phyloP scores from a whole-genome alignment of 2,329 filamentous ascomycete genomes.

The Clonostachys sp. region DNA sequence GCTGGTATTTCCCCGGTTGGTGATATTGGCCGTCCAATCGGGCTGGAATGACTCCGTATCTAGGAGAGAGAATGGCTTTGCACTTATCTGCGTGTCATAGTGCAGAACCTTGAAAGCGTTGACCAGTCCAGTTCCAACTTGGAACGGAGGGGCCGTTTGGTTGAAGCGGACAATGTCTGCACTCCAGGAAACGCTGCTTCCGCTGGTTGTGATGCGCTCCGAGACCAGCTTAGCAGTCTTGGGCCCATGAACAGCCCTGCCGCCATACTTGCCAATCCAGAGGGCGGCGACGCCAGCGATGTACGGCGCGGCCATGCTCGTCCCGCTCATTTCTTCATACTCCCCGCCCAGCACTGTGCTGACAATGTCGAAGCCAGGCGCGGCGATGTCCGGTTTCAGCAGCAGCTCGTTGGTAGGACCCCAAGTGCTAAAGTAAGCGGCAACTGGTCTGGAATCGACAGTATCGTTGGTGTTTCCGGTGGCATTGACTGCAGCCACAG shows the following conservation, averaged over 20 bases:
- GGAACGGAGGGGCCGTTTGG: constrained; percentile 25
- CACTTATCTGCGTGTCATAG: constrained; percentile 25
- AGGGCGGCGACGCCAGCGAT: constrained; percentile 45
- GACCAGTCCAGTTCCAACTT: constrained; percentile 40
- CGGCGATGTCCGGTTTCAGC: constrained; percentile 44
- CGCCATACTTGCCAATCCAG: constrained; percentile 35
- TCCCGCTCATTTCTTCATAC: constrained; percentile 45
- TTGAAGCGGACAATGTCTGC: constrained; percentile 10
- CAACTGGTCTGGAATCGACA: constrained; percentile 20
- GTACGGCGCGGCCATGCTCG: constrained; percentile 52
- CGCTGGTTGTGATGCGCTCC: constrained; percentile 26
- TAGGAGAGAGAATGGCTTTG: constrained; percentile 39
- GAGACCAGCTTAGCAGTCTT: constrained; percentile 22
- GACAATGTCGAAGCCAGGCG: constrained; percentile 43
- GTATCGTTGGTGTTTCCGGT: constrained; percentile 32
- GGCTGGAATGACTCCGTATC: constrained; percentile 38
- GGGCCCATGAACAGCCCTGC: constrained; percentile 28
- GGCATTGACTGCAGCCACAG: constrained; percentile 31
- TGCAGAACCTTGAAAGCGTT: constrained; percentile 36
- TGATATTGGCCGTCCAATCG: constrained; percentile 28
- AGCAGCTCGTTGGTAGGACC: constrained; percentile 45
- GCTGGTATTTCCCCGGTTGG: constrained; percentile 32
- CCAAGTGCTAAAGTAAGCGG: constrained; percentile 44
- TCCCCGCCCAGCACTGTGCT: constrained; percentile 37
- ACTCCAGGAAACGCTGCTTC: constrained; percentile 21